Evolutionary conservation across 2,329 filamentous ascomycete genomes (phyloP).

Genomic region (Botryotinia calthae): DNA sequence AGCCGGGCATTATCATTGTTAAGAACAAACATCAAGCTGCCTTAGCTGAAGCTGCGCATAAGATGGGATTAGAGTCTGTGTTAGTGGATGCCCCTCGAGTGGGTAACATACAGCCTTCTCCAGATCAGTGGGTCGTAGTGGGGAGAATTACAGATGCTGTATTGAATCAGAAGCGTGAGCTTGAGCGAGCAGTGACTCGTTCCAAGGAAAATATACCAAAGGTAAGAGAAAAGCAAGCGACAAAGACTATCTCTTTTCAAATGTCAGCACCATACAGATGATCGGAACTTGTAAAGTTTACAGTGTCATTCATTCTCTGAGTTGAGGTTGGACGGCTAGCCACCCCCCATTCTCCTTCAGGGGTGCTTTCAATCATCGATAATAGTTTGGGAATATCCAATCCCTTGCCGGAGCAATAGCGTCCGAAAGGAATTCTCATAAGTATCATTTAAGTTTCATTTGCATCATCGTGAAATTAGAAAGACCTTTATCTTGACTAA

Average conservation of each 20-base stretch:
- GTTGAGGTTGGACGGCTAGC: background rate
- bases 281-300: conserved; percentile 1
- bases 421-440: background rate
- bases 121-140: conserved; percentile 26
- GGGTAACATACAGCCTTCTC: conserved; percentile 21
- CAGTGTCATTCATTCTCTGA: background rate
- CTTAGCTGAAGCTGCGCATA: conserved; percentile 20
- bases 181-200: conserved; percentile 21
- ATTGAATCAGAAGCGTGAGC: conserved; percentile 26
- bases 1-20: conserved; percentile 25
- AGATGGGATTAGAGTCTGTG: conserved; percentile 20
- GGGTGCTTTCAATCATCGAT: background rate
- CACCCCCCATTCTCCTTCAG: background rate
- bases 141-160: conserved; percentile 27
- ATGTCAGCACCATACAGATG: background rate
- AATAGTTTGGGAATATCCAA: background rate
- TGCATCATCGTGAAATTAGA: background rate
- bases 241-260: background rate
- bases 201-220: conserved; percentile 18
- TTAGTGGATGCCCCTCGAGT: conserved; percentile 24
- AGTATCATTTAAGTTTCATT: background rate
- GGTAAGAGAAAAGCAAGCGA: background rate
- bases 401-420: background rate
- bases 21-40: conserved; percentile 21
- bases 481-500: background rate